Conservation (phyloP, 768 basidiomycete species). For the Termitomyces sp. region DNA sequence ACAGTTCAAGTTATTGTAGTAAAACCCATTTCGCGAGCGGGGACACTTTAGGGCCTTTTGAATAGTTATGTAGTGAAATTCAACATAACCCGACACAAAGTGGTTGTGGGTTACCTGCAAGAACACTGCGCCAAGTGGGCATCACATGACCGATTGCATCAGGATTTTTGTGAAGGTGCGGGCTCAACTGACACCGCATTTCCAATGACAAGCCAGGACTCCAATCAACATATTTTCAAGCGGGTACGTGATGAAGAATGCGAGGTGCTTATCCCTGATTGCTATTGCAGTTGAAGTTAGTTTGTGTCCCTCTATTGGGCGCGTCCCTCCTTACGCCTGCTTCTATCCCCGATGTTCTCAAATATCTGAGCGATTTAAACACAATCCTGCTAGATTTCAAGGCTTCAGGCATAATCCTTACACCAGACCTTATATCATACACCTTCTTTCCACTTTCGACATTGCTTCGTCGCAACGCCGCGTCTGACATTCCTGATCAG, state of each 20-base stretch:
- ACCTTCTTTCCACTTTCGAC: constrained; percentile 84
- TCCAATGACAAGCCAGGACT: constrained; percentile 16
- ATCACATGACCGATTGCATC: too few species aligned
- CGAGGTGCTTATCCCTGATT: not conserved
- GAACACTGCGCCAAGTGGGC: too few species aligned
- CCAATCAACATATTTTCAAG: constrained; percentile 28
- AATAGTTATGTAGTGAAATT: too few species aligned
- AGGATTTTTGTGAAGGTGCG: too few species aligned
- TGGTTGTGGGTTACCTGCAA: too few species aligned
- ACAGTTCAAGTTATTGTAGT: too few species aligned
- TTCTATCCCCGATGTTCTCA: constrained; percentile 40
- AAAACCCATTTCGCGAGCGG: too few species aligned
- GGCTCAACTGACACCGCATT: not conserved
- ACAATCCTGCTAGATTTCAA: constrained; percentile 39
- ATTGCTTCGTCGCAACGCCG: constrained; percentile 72
- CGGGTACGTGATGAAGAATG: constrained; percentile 21
- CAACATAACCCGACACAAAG: too few species aligned
- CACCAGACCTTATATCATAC: constrained; percentile 69
- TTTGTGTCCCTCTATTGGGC: constrained; percentile 79
- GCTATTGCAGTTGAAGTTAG: constrained; percentile 51
- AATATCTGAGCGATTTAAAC: constrained; percentile 51
- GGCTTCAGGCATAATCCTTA: constrained; percentile 32
- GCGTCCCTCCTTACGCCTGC: constrained; percentile 57
- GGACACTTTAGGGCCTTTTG: too few species aligned
- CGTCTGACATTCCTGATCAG: constrained; percentile 68